Conservation (phyloP, 306 rosid genomes). For the Alnus rubra region DNA sequence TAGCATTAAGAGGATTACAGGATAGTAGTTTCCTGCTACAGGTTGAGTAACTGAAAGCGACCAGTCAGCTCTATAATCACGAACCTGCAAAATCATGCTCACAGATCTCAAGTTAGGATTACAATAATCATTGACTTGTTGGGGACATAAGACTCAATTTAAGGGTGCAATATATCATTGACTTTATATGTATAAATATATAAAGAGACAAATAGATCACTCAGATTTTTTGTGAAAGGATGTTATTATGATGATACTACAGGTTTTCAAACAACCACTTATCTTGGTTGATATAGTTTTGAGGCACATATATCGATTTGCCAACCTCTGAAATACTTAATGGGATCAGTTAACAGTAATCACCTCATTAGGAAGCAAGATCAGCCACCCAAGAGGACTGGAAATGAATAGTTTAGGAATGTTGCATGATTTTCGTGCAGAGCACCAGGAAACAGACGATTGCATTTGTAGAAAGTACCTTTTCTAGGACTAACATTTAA, state of each 20-base stretch:
- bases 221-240: background rate
- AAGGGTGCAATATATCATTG: background rate
- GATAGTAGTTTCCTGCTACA: conserved; percentile 89
- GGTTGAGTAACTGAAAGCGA: conserved; percentile 76
- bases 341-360: background rate
- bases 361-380: background rate
- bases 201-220: background rate
- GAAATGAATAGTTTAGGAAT: background rate
- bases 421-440: background rate
- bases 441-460: background rate
- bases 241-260: background rate
- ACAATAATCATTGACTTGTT: background rate
- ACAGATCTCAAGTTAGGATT: conserved; percentile 17
- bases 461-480: background rate
- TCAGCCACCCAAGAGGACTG: background rate
- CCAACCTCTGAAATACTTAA: background rate
- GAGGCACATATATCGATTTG: background rate
- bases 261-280: background rate
- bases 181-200: background rate
- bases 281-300: background rate
- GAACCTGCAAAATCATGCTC: conserved; percentile 54
- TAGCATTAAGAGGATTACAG: conserved; percentile 48
- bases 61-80: conserved; percentile 80
- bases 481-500: background rate
- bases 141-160: background rate